These are phyloP conservation scores for Ophiostoma sp. DNA, from an alignment of 2,329 filamentous ascomycete genomes.

Conservation along the genomic window DNA sequence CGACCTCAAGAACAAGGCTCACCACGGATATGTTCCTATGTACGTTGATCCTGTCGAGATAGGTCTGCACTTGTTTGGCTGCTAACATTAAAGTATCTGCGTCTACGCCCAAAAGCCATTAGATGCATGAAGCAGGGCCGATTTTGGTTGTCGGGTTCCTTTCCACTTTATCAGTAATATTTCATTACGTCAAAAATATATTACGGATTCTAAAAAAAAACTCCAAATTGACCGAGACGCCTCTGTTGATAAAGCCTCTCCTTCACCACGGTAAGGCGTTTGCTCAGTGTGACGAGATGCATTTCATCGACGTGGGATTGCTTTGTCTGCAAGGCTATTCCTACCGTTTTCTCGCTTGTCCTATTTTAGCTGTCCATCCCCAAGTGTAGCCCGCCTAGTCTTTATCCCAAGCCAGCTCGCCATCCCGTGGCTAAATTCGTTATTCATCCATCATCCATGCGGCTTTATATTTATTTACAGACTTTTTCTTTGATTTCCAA, in stretches of 20 bases:
- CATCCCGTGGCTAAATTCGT: constrained; percentile 4
- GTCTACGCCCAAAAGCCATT: background rate
- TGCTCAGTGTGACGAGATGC: background rate
- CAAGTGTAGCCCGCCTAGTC: background rate
- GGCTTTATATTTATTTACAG: background rate
- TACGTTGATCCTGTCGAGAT: constrained; percentile 10
- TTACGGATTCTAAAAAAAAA: too few relatives aligned
- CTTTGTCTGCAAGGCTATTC: background rate
- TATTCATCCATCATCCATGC: background rate
- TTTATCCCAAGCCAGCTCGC: background rate
- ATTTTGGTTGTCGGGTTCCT: background rate
- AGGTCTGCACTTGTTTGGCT: background rate
- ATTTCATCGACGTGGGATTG: background rate
- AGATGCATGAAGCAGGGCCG: background rate
- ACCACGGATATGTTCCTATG: constrained; percentile 27
- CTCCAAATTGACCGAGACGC: too few relatives aligned
- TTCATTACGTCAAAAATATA: background rate
- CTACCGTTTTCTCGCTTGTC: background rate
- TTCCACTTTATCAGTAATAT: background rate
- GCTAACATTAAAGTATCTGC: background rate
- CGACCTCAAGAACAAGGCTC: constrained; percentile 25
- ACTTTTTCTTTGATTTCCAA: background rate
- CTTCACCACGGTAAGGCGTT: background rate
- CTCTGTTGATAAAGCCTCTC: too few relatives aligned
- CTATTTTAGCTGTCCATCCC: background rate